Evolutionary conservation across 441 rosid genomes (phyloP), one percentile per base, ranked within the genome.

Genomic region (Arabidopsis hybrid): DNA sequence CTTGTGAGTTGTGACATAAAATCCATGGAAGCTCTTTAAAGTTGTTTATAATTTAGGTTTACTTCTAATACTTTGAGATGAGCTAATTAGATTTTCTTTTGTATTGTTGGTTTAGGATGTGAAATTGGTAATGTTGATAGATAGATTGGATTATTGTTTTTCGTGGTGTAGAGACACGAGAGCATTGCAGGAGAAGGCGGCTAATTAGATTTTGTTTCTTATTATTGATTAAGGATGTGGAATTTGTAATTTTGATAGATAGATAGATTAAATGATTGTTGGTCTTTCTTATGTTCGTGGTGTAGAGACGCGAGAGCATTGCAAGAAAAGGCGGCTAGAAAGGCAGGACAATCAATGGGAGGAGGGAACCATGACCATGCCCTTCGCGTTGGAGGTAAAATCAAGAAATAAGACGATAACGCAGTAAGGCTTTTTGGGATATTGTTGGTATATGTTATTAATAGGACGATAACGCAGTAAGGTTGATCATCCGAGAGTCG

Each of bases 341-440:
- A 49, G 29, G 55, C 55, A 17, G 29, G 55, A 17, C 55, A 49
- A 8, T 3, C 55, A 16, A 49, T 49, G 29, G 55, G 55, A 49
- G 55, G 55, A 49, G 29, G 55, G 29, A 49, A 49, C 31, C 55
- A 49, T 49, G 55, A 49, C 12, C 55, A 49, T 7, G 29, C 29
- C 31, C 29, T 17, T 0, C 10, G 55, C 12, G 55, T 49, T 49
- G 55, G 29, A 7, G 55, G 29, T 17, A 49, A 17, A 49, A 49
- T 49, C 11, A 49, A 49, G 55, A 49, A 49, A 17, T 49, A 17
- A 49, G 55, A 49, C 1, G 52, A 7, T 16, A 10, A 47, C 7
- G 10, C 10, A 47, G 8, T 47, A 47, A 21, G 21, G 21, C 0
- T 47, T 47, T 45, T 7, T 16, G 21, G 26, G 26, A 47, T 47